Base-by-base conservation (phyloP, 164 flowering plant genomes). In the Magnolia kwangsiensis region DNA sequence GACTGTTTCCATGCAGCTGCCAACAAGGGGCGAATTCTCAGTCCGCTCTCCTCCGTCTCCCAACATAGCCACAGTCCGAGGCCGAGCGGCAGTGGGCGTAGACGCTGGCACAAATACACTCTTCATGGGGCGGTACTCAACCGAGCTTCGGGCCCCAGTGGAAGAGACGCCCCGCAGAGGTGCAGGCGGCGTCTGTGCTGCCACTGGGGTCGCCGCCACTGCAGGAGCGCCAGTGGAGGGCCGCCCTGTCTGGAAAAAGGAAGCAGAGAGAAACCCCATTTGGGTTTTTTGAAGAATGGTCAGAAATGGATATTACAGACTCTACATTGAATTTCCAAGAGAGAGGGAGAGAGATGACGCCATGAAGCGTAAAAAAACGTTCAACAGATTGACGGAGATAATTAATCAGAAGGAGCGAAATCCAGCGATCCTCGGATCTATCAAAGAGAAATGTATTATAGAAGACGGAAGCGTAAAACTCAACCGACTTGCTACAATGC, bases 141-240 rank as follows among this genome's bases (percentile, higher is more conserved):
- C 86, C 0, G 92, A 81, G 79, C 75, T 86, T 50, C 77, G 85
- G 78, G 82, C 83, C 8, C 83, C 68, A 1, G 29, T 82, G 80
- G 93, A 70, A 73, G 91, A 85, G 20, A 87, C 84, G 67, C 90
- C 92, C 80, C 88, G 83, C 63, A 85, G 74, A 11, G 94, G 84
- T 71, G 86, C 69, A 72, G 91, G 79, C 59, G 88, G 84, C 19
- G 82, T 77, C 75, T 90, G 95, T 50, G 82, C 89, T 8, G 88
- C 77, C 72, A 89, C 73, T 63, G 88, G 76, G 27, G 84, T 76
- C 18, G 74, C 24, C 16, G 74, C 24, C 55, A 77, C 80, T 0
- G 80, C 82, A 66, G 89, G 84, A 73, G 83, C 84, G 63, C 87
- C 73, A 20, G 85, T 85, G 1, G 61, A 11, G 16, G 61, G 61